Conservation (phyloP, 768 basidiomycete genomes). For the Kockovaella imperatae region DNA sequence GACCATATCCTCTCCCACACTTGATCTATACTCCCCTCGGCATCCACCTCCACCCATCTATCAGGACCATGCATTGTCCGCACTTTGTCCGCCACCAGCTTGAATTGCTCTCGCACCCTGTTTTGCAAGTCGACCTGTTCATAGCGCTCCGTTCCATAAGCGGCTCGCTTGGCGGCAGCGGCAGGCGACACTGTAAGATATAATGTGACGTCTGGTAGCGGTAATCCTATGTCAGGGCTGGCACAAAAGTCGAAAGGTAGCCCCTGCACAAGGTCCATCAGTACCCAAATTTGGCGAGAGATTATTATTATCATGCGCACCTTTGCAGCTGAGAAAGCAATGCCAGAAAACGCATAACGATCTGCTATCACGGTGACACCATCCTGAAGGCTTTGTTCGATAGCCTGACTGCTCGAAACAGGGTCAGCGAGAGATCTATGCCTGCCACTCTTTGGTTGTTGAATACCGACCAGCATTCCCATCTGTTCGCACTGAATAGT, state of each 20-base stretch:
- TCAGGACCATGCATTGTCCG: constrained; percentile 18
- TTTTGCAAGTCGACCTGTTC: constrained; percentile 48
- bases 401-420: constrained; percentile 51
- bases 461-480: constrained; percentile 97
- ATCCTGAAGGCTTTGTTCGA: constrained; percentile 53
- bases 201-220: constrained; percentile 76
- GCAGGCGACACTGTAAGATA: constrained; percentile 78
- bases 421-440: neutral
- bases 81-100: constrained; percentile 25
- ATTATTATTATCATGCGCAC: constrained; percentile 20
- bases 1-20: constrained; percentile 29
- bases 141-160: constrained; percentile 80
- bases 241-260: constrained; percentile 77
- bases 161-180: constrained; percentile 60
- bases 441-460: too few species aligned
- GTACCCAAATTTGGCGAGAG: neutral
- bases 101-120: constrained; percentile 29
- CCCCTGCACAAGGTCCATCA: constrained; percentile 33
- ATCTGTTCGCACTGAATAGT: constrained; percentile 91
- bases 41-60: constrained; percentile 29
- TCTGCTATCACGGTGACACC: constrained; percentile 80
- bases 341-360: constrained; percentile 92
- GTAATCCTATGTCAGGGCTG: constrained; percentile 76
- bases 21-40: constrained; percentile 31
- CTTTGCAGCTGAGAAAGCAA: constrained; percentile 63